Evolutionary conservation across 106 monocot genomes (phyloP).

Genomic region (Dendrobium officinale): DNA sequence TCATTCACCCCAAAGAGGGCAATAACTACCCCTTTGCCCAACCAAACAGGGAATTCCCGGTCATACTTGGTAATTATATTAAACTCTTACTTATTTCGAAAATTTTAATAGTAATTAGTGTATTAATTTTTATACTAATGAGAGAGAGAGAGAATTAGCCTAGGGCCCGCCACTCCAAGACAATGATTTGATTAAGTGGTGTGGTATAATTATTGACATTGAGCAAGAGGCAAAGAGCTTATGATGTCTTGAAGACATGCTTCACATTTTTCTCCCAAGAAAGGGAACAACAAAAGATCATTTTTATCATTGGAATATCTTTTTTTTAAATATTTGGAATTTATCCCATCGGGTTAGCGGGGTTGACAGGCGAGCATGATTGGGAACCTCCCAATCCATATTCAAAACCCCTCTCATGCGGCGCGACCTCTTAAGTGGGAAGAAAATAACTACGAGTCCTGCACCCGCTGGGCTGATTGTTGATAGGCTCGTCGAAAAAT

Average conservation of each 20-base stretch:
- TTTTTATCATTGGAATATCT: not conserved
- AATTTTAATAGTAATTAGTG: not conserved
- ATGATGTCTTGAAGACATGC: not conserved
- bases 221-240: too few species aligned
- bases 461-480: too few species aligned
- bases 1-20: constrained; percentile 37
- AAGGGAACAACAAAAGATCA: not conserved
- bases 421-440: too few species aligned
- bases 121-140: not conserved
- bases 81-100: not conserved
- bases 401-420: too few species aligned
- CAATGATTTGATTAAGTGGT: not conserved
- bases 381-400: too few species aligned
- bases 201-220: not conserved
- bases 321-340: not conserved
- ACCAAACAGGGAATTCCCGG: constrained; percentile 28
- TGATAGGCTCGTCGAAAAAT: too few species aligned
- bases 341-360: not conserved
- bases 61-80: constrained; percentile 30
- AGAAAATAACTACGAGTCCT: too few species aligned
- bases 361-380: too few species aligned
- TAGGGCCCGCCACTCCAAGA: not conserved
- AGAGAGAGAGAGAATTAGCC: not conserved
- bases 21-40: constrained; percentile 38
- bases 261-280: not conserved